Evolutionary conservation across 805 yeast genomes (phyloP), one percentile per base, ranked within the genome.

Genomic region (Lipomyces japonicus): DNA sequence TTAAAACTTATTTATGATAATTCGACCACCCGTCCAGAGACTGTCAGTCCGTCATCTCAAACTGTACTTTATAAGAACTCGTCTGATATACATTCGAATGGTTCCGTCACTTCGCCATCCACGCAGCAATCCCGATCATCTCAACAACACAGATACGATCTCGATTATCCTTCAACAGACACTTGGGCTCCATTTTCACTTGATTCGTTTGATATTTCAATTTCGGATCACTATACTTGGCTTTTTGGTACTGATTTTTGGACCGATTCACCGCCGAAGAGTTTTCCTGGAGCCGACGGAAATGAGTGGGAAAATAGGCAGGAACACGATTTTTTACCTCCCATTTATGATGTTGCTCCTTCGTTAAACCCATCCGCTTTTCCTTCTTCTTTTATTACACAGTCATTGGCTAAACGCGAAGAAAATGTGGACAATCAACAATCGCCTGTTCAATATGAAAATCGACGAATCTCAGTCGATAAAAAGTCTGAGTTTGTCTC

Each of bases 181-280:
- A 49, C 50, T 10, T 44, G 46, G 52, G 36, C 53, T n/a, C 44
- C 30, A 22, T 53, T 53, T 30, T 50, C 58, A 9, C 42, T 53
- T n/a, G 58, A 53, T 39, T 39, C 43, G 10, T 57, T 57, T 35
- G 61, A 59, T 38, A 39, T 60, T 12, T 46, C 57, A 23, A 36
- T 61, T 5, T 48, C 64, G 6, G 62, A 59, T 24, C 61, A 62
- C 30, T 62, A 61, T 39, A 57, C 61, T 25, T 62, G 65, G 65
- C 58, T 62, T n/a, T 59, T 60, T 34, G 63, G 63, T 3, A 39
- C 54, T 2, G 63, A 60, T 19, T 54, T 59, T 26, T 57, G 56
- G 59, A 26, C 50, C 4, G 56, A 55, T 14, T 12, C 51, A 18
- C 31, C 51, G n/a, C 39, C 48, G 10, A 50, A 51, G 31, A 37